phyloP scores from a whole-genome alignment of 345 rosid species.

The Schrenkiella parvula region DNA sequence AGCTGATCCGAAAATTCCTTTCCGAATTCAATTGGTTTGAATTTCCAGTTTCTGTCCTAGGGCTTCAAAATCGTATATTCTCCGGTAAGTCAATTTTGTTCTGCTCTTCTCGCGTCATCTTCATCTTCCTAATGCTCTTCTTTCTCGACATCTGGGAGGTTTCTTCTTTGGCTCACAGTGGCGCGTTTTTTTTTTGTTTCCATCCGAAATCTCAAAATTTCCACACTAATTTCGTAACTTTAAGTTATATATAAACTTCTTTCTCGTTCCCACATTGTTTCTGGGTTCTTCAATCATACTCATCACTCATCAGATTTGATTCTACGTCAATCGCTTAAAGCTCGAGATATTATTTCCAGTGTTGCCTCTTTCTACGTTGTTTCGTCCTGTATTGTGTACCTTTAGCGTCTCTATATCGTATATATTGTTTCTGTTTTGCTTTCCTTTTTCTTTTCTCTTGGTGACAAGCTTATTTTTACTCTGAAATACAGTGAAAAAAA shows the following conservation, averaged over 20 bases:
- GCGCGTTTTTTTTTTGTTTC: background rate
- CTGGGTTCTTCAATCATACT: background rate
- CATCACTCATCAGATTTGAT: background rate
- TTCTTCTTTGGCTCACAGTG: background rate
- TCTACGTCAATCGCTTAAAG: background rate
- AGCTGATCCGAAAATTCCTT: background rate
- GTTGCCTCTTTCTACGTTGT: background rate
- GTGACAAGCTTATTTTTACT: background rate
- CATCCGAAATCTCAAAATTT: background rate
- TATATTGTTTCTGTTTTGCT: background rate
- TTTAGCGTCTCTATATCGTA: background rate
- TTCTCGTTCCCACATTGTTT: slow-evolving; percentile 3
- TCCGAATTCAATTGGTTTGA: background rate
- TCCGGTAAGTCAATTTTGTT: slow-evolving; percentile 14
- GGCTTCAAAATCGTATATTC: background rate
- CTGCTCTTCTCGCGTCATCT: background rate
- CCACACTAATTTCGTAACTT: background rate
- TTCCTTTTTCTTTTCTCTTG: background rate
- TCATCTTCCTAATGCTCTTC: background rate
- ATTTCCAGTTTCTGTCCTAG: background rate
- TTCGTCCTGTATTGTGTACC: background rate
- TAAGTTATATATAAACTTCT: background rate
- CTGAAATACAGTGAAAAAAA: background rate
- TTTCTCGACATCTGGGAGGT: background rate
- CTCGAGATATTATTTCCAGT: background rate